Evolutionary conservation across 208 protist species (phyloP).

Genomic region (Leishmania arabica): DNA sequence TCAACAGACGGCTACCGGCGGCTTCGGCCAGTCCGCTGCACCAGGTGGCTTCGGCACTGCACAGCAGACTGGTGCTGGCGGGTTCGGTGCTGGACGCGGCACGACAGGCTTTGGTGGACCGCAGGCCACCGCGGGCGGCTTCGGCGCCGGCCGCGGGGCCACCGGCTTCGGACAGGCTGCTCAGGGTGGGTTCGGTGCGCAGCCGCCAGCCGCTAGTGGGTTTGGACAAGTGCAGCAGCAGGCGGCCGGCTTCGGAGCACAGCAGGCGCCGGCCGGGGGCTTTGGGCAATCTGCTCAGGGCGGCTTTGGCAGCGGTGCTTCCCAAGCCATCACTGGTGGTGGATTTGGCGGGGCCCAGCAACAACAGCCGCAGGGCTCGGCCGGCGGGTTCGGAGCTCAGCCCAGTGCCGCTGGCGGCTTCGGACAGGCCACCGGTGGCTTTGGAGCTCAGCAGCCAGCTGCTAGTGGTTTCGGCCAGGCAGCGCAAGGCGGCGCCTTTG

Average conservation of each 20-base stretch:
- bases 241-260: slow-evolving; percentile 7
- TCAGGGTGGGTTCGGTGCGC: slow-evolving; percentile 39
- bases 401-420: neutral
- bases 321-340: neutral
- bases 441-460: slow-evolving; percentile 18
- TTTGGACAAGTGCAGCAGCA: slow-evolving; percentile 23
- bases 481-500: slow-evolving; percentile 7
- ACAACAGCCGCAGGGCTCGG: slow-evolving; percentile 5
- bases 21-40: slow-evolving; percentile 34
- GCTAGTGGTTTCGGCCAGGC: slow-evolving; percentile 33
- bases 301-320: slow-evolving; percentile 13
- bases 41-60: slow-evolving; percentile 26
- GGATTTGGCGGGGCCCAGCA: slow-evolving; percentile 37
- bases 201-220: slow-evolving; percentile 18
- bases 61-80: slow-evolving; percentile 8
- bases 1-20: slow-evolving; percentile 14
- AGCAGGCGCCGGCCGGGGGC: neutral
- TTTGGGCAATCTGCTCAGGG: slow-evolving; percentile 2
- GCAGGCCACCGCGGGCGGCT: slow-evolving; percentile 25
- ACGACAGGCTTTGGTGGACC: slow-evolving; percentile 7
- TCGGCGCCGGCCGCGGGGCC: slow-evolving; percentile 33
- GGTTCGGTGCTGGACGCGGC: slow-evolving; percentile 19
- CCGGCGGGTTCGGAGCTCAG: slow-evolving; percentile 1
- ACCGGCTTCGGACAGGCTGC: slow-evolving; percentile 31
- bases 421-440: slow-evolving; percentile 5